Percentiles rank a stretch among this genome's conserved stretches.
Conservation (phyloP, 805 yeast species). For the Kurtzmaniella fragi region DNA sequence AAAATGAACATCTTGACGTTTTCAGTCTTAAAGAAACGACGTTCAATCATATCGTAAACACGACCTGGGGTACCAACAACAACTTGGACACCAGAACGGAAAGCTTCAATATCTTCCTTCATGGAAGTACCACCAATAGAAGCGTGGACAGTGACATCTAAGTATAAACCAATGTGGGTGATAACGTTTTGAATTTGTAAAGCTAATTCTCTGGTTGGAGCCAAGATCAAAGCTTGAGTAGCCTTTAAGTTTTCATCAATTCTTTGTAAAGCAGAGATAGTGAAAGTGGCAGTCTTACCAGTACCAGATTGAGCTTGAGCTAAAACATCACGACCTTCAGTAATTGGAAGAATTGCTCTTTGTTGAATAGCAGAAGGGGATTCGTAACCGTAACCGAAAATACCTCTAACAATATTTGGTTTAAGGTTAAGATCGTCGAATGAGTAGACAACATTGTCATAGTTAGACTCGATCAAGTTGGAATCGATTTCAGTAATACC, state of each 20-base stretch:
- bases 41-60: constrained; percentile 91
- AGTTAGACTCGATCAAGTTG: constrained; percentile 86
- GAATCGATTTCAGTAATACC: constrained; percentile 78
- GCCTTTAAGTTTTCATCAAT: constrained; percentile 68
- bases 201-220: constrained; percentile 98
- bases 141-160: constrained; percentile 90
- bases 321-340: constrained; percentile 64
- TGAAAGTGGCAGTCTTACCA: constrained; percentile 85
- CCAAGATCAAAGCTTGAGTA: constrained; percentile 89
- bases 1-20: constrained; percentile 88
- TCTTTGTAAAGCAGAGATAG: constrained; percentile 68
- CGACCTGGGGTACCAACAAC: constrained; percentile 99
- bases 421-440: constrained; percentile 75
- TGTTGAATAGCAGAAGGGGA: constrained; percentile 79
- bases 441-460: constrained; percentile 76
- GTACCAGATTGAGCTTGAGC: constrained; percentile 92
- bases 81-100: constrained; percentile 82
- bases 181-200: constrained; percentile 94
- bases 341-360: constrained; percentile 74
- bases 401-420: constrained; percentile 70
- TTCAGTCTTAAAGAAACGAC: constrained; percentile 77
- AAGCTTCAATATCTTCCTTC: constrained; percentile 80
- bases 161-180: constrained; percentile 80
- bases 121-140: constrained; percentile 96
- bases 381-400: constrained; percentile 78